Evolutionary conservation across 2,329 filamentous ascomycete species (phyloP), one percentile per base, ranked within the genome.

Genomic region (Pyrenophora seminiperda): DNA sequence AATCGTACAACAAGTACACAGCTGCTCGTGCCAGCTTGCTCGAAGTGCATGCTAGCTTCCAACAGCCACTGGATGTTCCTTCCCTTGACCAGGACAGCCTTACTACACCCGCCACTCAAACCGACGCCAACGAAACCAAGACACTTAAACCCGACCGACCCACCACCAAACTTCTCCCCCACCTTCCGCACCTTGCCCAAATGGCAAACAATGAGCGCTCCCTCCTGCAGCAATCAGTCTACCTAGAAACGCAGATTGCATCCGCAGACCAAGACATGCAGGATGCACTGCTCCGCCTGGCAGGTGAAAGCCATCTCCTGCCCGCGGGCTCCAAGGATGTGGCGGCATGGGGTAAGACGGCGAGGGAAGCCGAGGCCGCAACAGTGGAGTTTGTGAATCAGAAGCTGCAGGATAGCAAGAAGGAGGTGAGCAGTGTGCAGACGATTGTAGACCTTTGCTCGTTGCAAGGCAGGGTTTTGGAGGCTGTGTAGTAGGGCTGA

Each of bases 291-390:
- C 53, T 66, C 4, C 63, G 72, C 5, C 60, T 75, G 1, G 69
- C 72, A 0, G 71, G 65, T 14, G 73, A 75, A 55, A 74, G 71
- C 48, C 71, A 74, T 44, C 53, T 75, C 7, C 54, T 75, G 4
- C 63, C 68, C 7, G 68, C 66, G n/a, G 67, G 66, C 1, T 57
- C 62, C 3, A 65, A 65, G 32, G 58, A 62, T n/a, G 57, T 66
- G 1, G 49, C 41, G 4, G 56, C 58, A 2, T 72, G 69, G 69
- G 61, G 59, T 1, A 63, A 53, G 30, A 54, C 59, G 9, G 66
- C 65, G 5, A 44, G 13, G 11, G 58, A 68, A 18, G 55, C 62
- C 2, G 66, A 66, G 24, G 34, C 39, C 9, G 48, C 46, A 2
- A 69, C 61, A 3, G 52, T 59, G 10, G 32, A 53, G 0, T 49